Percentiles rank a stretch among this genome's conserved stretches.
Evolutionary conservation across 768 basidiomycete species (phyloP).

Genomic region (Cyathus striatus): DNA sequence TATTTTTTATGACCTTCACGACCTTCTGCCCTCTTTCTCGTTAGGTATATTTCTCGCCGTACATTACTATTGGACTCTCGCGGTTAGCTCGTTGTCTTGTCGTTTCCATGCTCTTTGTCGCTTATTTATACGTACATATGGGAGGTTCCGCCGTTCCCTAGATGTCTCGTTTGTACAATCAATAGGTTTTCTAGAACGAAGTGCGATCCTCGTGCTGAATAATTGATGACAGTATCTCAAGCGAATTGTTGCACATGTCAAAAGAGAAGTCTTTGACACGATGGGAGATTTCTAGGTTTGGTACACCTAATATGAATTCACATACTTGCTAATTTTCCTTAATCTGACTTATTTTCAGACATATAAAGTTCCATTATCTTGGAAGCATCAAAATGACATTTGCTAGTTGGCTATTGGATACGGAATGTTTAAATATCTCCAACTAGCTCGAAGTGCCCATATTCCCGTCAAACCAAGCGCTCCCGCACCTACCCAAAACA

Average conservation of each 20-base stretch:
- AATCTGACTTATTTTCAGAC: constrained; percentile 1
- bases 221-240: constrained; percentile 12
- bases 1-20: constrained; percentile 29
- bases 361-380: constrained; percentile 17
- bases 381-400: constrained; percentile 24
- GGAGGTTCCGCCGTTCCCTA: constrained; percentile 17
- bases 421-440: constrained; percentile 23
- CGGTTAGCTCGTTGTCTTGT: constrained; percentile 19
- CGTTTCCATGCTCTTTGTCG: constrained; percentile 18
- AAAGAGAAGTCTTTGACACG: constrained; percentile 19
- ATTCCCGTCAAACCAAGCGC: constrained; percentile 37
- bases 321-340: constrained; percentile 7
- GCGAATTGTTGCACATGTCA: constrained; percentile 9
- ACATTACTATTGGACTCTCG: constrained; percentile 24
- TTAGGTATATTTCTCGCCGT: constrained; percentile 14
- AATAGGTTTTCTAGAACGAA: constrained; percentile 4
- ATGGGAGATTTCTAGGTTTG: constrained; percentile 27
- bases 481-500: constrained; percentile 44
- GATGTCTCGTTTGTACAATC: constrained; percentile 21
- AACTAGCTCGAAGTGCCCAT: constrained; percentile 34
- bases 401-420: constrained; percentile 18
- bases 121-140: constrained; percentile 34
- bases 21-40: constrained; percentile 20
- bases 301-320: constrained; percentile 9
- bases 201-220: constrained; percentile 16